Evolutionary conservation across 2,329 filamentous ascomycete species (phyloP).

Genomic region (Raffaelea albimanens): DNA sequence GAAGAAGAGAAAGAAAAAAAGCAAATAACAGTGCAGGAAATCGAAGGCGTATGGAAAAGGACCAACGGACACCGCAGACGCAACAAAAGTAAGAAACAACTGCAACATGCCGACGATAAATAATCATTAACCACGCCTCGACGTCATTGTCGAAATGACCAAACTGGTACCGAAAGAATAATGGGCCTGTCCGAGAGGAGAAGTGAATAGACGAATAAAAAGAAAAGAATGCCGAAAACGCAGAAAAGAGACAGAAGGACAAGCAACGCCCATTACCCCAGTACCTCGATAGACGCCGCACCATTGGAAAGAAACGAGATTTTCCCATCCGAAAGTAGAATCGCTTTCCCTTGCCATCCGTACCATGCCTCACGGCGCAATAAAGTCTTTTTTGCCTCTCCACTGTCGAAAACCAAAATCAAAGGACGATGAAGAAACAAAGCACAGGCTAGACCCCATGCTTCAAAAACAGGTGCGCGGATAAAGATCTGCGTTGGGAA

Average conservation of each 20-base stretch:
- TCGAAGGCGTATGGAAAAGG: no score
- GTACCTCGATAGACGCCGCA: neutral
- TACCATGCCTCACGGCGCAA: conserved; percentile 7
- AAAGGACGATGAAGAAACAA: neutral
- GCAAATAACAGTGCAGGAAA: neutral
- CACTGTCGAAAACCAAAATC: neutral
- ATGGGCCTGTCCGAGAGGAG: no score
- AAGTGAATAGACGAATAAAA: neutral
- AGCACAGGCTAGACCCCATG: no score
- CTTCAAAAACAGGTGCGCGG: neutral
- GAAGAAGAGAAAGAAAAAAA: neutral
- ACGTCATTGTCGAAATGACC: no score
- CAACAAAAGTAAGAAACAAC: no score
- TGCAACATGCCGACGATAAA: no score
- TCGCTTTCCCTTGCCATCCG: neutral
- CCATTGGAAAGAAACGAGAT: neutral
- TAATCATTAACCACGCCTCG: no score
- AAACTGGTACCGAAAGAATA: no score
- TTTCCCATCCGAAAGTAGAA: neutral
- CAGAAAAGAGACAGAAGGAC: neutral
- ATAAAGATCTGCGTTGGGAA: no score
- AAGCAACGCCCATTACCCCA: neutral
- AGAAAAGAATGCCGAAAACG: neutral
- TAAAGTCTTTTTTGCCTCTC: neutral
- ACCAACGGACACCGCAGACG: no score